phyloP scores from a whole-genome alignment of 2,329 filamentous ascomycete genomes.

The Fusarium robinianum region DNA sequence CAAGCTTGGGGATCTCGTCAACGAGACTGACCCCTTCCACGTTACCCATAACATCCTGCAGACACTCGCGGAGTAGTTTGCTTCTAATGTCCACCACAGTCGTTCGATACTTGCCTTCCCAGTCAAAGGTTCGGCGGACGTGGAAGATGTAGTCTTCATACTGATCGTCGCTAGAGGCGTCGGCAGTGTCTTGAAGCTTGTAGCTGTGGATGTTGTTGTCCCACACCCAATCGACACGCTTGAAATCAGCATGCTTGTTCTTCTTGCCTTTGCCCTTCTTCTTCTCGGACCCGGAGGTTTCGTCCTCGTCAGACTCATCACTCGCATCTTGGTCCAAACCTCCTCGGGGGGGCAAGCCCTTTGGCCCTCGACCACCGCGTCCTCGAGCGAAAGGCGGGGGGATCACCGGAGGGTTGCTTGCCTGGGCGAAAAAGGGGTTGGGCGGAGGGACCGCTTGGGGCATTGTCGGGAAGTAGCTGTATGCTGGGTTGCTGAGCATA shows the following conservation, averaged over 20 bases:
- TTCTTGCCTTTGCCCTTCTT: constrained; percentile 26
- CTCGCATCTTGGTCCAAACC: background rate
- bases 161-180: constrained; percentile 51
- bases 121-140: constrained; percentile 80
- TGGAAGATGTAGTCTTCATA: constrained; percentile 84
- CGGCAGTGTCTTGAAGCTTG: constrained; percentile 59
- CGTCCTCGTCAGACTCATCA: constrained; percentile 8
- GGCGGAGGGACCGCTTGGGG: background rate
- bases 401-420: background rate
- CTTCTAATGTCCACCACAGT: constrained; percentile 86
- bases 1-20: constrained; percentile 74
- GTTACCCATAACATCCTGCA: constrained; percentile 46
- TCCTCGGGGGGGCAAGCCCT: background rate
- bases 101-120: constrained; percentile 75
- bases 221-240: constrained; percentile 60
- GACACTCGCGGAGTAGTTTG: constrained; percentile 71
- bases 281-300: constrained; percentile 12
- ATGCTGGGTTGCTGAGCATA: constrained; percentile 1
- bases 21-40: constrained; percentile 69
- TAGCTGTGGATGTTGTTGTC: constrained; percentile 54
- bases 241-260: constrained; percentile 46
- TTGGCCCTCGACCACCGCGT: background rate
- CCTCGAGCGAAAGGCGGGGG: background rate
- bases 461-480: constrained; percentile 1
- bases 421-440: constrained; percentile 1